Evolutionary conservation across 345 rosid genomes (phyloP).

Genomic region (Bruguiera sexangula): DNA sequence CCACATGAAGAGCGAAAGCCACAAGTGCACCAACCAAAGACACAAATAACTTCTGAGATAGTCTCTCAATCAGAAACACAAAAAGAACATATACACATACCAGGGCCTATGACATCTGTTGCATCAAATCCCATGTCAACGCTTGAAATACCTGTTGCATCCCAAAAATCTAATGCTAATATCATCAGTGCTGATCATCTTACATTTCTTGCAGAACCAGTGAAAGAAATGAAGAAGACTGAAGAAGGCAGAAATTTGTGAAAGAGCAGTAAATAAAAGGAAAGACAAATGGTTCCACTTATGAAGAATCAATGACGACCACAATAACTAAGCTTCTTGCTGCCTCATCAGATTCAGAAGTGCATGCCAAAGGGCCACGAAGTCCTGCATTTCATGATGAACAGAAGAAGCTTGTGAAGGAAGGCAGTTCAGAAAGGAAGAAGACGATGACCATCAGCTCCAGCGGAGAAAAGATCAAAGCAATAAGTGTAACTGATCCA

Average conservation of each 20-base stretch:
- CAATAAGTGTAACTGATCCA: constrained; percentile 22
- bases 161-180: constrained; percentile 9
- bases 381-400: constrained; percentile 18
- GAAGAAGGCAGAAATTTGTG: constrained; percentile 22
- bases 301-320: constrained; percentile 26
- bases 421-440: constrained; percentile 27
- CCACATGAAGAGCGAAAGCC: too few species aligned
- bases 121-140: constrained; percentile 13
- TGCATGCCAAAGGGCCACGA: constrained; percentile 18
- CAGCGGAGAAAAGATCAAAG: constrained; percentile 28
- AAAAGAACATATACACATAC: background rate
- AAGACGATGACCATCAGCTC: constrained; percentile 17
- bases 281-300: constrained; percentile 15
- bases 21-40: constrained; percentile 18
- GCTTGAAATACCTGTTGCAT: constrained; percentile 17
- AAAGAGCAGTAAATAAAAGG: constrained; percentile 19
- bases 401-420: constrained; percentile 29
- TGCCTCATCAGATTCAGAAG: constrained; percentile 8
- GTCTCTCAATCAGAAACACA: constrained; percentile 8
- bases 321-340: constrained; percentile 18
- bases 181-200: constrained; percentile 9
- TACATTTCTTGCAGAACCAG: constrained; percentile 3
- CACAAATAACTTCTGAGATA: constrained; percentile 17
- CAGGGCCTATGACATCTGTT: background rate
- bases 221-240: constrained; percentile 6